Conservation (phyloP, 805 yeast genomes). For the Pichia exigua region DNA sequence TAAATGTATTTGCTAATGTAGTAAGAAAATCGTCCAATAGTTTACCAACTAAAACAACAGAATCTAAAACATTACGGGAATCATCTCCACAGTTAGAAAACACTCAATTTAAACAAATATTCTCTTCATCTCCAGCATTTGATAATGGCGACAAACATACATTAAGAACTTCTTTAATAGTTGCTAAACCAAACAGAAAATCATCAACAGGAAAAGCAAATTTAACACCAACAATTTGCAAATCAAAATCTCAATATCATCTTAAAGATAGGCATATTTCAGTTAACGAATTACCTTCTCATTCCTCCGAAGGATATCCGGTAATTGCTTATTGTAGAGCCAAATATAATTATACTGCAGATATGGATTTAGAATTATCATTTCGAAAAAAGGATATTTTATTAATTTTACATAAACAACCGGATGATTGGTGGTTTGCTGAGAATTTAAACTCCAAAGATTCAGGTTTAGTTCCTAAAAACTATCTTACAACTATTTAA, state of each 20-base stretch:
- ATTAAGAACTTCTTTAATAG: neutral
- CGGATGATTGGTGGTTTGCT: constrained; percentile 73
- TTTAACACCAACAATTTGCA: neutral
- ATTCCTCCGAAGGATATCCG: constrained; percentile 45
- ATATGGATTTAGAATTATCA: constrained; percentile 51
- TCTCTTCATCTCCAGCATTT: neutral
- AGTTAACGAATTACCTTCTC: constrained; percentile 34
- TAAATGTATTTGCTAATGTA: constrained; percentile 2
- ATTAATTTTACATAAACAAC: constrained; percentile 47
- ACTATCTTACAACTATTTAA: constrained; percentile 34
- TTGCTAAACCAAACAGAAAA: neutral
- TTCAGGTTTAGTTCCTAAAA: constrained; percentile 59
- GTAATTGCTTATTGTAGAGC: constrained; percentile 49
- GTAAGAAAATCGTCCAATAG: neutral
- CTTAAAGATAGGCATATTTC: constrained; percentile 16
- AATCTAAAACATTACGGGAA: neutral
- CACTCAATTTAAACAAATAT: neutral
- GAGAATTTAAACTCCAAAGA: constrained; percentile 41
- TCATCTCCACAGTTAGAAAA: neutral
- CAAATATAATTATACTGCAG: constrained; percentile 49
- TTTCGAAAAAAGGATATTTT: constrained; percentile 52
- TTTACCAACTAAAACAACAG: neutral
- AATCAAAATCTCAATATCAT: constrained; percentile 26
- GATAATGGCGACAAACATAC: neutral
- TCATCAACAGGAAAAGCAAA: neutral